Base-by-base conservation (phyloP, 352 stramenopile species). In the Peronospora farinosa region DNA sequence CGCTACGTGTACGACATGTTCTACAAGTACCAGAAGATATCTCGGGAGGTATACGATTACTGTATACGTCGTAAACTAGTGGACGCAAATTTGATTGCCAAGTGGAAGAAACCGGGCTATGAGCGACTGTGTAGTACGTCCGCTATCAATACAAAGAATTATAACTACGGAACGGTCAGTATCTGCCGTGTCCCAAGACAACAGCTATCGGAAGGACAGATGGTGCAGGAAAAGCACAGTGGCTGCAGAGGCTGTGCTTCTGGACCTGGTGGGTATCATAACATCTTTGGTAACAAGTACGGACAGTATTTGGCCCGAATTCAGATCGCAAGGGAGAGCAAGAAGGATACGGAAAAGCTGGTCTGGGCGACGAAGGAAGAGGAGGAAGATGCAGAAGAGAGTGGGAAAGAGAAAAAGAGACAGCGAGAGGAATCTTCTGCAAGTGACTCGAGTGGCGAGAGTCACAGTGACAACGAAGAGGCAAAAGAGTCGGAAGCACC, bases 271-370 rank as follows among this genome's bases (percentile, higher is more conserved):
- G 89, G 89, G 4, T 89, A 84, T 55, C 78, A 92, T 48, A 99
- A 99, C 76, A 98, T 99, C 58, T 99, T 99, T 68, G 96, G 96
- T 37, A 99, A 98, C 70, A 99, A 99, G 68, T 99, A 99, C 69
- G 96, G 96, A 2, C 96, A 99, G 81, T 92, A 97, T 65, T 78
- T 99, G 27, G 96, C 96, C 0, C 75, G 88, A 8, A 97, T 99
- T 47, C 96, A 98, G 74, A 86, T 98, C 51, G 88, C 80, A 5
- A 74, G 95, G 12, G 92, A 98, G 63, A 56, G 78, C 69, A 55
- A 69, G 64, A 21, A 38, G 6, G 40, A 47, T 2, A 42, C 16
- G 4, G 40, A 47, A 2, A 47, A 21, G 3, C 50, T 67, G 11
- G 53, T 92, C 3, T 89, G 72, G 76, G 76, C 72, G 8, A 75